These are phyloP conservation scores for Knoxdaviesia proteae DNA, from an alignment of 2,329 filamentous ascomycete genomes.

Conservation along the genomic window DNA sequence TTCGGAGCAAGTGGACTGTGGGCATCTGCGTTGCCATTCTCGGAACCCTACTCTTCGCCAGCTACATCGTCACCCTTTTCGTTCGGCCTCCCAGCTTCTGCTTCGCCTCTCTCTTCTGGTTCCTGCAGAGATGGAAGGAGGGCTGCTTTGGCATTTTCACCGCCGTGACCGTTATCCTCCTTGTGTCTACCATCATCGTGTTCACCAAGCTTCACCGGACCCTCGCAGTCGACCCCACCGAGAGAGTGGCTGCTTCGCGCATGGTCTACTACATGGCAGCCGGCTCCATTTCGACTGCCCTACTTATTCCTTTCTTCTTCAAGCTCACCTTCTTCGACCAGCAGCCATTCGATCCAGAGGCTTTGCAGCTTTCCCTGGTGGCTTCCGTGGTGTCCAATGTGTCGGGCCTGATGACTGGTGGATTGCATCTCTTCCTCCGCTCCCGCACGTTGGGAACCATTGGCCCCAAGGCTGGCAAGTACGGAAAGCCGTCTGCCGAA, in stretches of 20 bases:
- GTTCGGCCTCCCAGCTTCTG: constrained; percentile 36
- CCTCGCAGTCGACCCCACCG: constrained; percentile 31
- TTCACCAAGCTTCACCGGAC: constrained; percentile 35
- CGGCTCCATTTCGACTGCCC: constrained; percentile 33
- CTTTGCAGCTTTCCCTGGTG: constrained; percentile 35
- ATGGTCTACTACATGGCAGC: constrained; percentile 49
- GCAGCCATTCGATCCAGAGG: constrained; percentile 15
- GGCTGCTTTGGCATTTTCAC: constrained; percentile 33
- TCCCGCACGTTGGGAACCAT: constrained; percentile 29
- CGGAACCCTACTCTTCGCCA: constrained; percentile 27
- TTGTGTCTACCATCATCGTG: constrained; percentile 29
- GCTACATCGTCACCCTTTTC: constrained; percentile 37
- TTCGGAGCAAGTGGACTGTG: constrained; percentile 37
- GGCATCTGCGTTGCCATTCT: constrained; percentile 29
- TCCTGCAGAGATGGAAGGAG: constrained; percentile 37
- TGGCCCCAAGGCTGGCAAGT: constrained; percentile 16
- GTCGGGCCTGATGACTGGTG: constrained; percentile 42
- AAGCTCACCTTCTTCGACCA: constrained; percentile 25
- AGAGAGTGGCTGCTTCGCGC: constrained; percentile 42
- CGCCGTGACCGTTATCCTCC: constrained; percentile 25
- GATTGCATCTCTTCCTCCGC: constrained; percentile 45
- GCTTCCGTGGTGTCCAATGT: constrained; percentile 45
- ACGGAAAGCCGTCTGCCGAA: constrained; percentile 9
- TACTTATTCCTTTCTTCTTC: constrained; percentile 44
- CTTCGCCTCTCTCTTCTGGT: constrained; percentile 49